Percentiles rank a stretch among this genome's conserved stretches.
These are phyloP conservation scores for Leishmania guyanensis DNA, from an alignment of 208 protist species.

Conservation along the genomic window DNA sequence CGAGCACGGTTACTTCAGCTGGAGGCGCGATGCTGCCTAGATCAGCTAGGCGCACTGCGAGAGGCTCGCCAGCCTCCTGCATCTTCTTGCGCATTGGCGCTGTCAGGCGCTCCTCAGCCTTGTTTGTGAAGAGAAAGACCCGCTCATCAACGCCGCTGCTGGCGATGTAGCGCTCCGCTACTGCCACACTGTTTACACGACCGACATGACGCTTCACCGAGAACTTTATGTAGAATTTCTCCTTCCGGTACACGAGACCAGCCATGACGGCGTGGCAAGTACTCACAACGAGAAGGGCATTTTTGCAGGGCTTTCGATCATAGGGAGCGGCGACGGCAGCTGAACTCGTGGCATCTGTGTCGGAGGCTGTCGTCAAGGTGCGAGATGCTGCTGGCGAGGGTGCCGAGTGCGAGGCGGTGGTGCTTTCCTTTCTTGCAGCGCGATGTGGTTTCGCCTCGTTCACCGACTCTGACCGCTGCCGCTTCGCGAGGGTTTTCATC, in stretches of 20 bases:
- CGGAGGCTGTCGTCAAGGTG: not conserved
- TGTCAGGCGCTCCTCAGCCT: slow-evolving; percentile 42
- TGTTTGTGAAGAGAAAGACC: slow-evolving; percentile 80
- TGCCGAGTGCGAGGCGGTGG: not conserved
- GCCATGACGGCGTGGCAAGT: slow-evolving; percentile 82
- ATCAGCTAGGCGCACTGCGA: slow-evolving; percentile 56
- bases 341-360: not conserved
- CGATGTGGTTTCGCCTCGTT: not conserved
- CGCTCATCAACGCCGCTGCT: slow-evolving; percentile 77
- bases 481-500: slow-evolving; percentile 18
- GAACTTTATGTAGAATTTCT: slow-evolving; percentile 74
- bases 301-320: slow-evolving; percentile 25
- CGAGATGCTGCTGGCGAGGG: not conserved
- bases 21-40: slow-evolving; percentile 68
- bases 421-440: not conserved
- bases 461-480: slow-evolving; percentile 1
- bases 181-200: slow-evolving; percentile 44
- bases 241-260: slow-evolving; percentile 50
- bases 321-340: not conserved
- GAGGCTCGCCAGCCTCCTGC: slow-evolving; percentile 39
- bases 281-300: slow-evolving; percentile 66
- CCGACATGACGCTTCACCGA: slow-evolving; percentile 77
- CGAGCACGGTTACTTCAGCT: slow-evolving; percentile 45
- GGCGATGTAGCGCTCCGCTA: slow-evolving; percentile 55
- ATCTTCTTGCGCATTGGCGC: slow-evolving; percentile 31